phyloP scores from a whole-genome alignment of 192 early-diverging fungal species.

The Pilaira anomala region DNA sequence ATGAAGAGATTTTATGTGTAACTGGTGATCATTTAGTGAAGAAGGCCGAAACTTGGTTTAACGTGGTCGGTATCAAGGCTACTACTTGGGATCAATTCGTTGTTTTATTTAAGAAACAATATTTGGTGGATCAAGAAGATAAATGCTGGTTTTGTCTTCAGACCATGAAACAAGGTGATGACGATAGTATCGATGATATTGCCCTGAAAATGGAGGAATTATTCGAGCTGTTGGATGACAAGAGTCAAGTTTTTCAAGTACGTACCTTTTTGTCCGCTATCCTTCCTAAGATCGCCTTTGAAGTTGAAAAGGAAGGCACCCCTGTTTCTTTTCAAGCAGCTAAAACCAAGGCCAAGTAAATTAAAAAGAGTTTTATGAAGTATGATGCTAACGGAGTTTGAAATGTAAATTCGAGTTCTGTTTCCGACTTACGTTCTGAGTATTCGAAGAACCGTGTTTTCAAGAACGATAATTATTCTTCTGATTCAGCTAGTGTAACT shows the following conservation, averaged over 20 bases:
- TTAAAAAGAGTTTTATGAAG: not conserved
- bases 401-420: too few relatives aligned
- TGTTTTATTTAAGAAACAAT: not conserved
- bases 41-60: not conserved
- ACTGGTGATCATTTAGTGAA: not conserved
- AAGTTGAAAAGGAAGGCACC: not conserved
- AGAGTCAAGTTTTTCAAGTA: not conserved
- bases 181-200: not conserved
- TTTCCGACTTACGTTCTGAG: too few relatives aligned
- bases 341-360: not conserved
- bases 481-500: not conserved
- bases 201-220: slow-evolving; percentile 3
- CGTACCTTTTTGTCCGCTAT: slow-evolving; percentile 4
- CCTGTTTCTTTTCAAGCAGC: not conserved
- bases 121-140: not conserved
- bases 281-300: not conserved
- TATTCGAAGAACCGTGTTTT: too few relatives aligned
- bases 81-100: not conserved
- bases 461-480: not conserved
- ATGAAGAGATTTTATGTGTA: too few relatives aligned
- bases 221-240: not conserved
- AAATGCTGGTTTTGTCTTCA: not conserved
- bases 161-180: not conserved
- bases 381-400: not conserved
- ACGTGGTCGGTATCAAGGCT: not conserved